phyloP scores from a whole-genome alignment of 352 stramenopile species.

The Nothophytophthora sp. region DNA sequence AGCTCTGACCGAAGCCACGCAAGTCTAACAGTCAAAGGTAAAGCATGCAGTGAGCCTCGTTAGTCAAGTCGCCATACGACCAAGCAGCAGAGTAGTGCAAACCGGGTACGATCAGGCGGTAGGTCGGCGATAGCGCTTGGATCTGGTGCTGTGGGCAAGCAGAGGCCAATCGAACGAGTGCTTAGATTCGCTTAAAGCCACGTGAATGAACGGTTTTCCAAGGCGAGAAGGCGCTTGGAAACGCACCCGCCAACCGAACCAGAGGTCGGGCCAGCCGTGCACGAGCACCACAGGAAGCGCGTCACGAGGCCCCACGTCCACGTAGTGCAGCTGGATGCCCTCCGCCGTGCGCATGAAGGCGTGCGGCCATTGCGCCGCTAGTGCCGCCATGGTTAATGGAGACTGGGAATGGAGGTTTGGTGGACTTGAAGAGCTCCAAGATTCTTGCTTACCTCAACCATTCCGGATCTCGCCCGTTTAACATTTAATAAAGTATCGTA shows the following conservation, averaged over 20 bases:
- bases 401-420: background rate
- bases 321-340: slow-evolving; percentile 48
- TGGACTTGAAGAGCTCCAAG: no score
- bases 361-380: slow-evolving; percentile 33
- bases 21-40: slow-evolving; percentile 39
- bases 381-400: slow-evolving; percentile 10
- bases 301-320: slow-evolving; percentile 52
- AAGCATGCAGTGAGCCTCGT: background rate
- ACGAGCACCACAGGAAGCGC: slow-evolving; percentile 62
- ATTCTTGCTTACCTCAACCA: slow-evolving; percentile 1
- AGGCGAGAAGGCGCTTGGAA: background rate
- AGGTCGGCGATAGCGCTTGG: slow-evolving; percentile 38
- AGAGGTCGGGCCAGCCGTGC: slow-evolving; percentile 74
- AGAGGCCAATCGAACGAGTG: slow-evolving; percentile 6
- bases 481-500: background rate
- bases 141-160: slow-evolving; percentile 51
- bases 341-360: slow-evolving; percentile 25
- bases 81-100: slow-evolving; percentile 1
- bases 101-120: slow-evolving; percentile 62
- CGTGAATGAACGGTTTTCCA: background rate
- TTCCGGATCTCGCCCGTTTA: background rate
- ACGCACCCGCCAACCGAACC: slow-evolving; percentile 60
- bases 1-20: slow-evolving; percentile 64
- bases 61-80: background rate
- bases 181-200: no score